Base-by-base conservation (phyloP, 1,284 basidiomycete genomes). In the Pseudozyma sp. region DNA sequence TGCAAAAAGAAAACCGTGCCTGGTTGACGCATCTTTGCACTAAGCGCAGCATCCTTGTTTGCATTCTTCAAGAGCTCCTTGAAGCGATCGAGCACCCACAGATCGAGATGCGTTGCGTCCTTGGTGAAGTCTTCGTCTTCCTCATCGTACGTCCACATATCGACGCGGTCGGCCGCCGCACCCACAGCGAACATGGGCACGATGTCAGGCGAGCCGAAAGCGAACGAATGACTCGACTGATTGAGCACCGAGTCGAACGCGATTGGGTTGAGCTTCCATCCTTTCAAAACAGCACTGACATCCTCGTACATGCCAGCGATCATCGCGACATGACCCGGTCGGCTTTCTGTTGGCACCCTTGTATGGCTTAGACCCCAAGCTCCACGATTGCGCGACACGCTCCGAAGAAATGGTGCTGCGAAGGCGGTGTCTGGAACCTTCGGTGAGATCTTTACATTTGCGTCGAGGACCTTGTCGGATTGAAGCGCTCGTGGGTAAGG, bases 301-400 rank as follows among this genome's bases (percentile, higher is more conserved):
- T 95, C 93, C 85, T 95, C 94, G 83, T 95, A 95, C 92, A 95
- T 94, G 9, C 93, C 93, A 40, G 91, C 94, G 76, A 95, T 94
- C 67, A 95, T 89, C 34, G 93, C 93, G 35, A 95, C 93, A 59
- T 87, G 94, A 8, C 93, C 94, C 2, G 93, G 93, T 25, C 94
- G 87, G 85, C 91, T 93, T 80, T 95, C 94, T 1, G 94, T 95
- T 13, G 93, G 93, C 2, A 95, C 93, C 49, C 90, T 88, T 0
- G 94, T 95, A 82, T 95, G 93, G 12, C 92, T 93, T 36, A 95
- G 88, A 2, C 93, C 93, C 85, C 91, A 95, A 1, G 90, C 90
- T 13, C 93, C 93, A 51, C 80, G 49, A 9, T 90, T 87, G 7
- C 85, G 86, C 74, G 92, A 89, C 0, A 89, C 87, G 50, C 93